Conservation (phyloP, 176 grass and related monocot species). For the Hsuehochloa calcarea region DNA sequence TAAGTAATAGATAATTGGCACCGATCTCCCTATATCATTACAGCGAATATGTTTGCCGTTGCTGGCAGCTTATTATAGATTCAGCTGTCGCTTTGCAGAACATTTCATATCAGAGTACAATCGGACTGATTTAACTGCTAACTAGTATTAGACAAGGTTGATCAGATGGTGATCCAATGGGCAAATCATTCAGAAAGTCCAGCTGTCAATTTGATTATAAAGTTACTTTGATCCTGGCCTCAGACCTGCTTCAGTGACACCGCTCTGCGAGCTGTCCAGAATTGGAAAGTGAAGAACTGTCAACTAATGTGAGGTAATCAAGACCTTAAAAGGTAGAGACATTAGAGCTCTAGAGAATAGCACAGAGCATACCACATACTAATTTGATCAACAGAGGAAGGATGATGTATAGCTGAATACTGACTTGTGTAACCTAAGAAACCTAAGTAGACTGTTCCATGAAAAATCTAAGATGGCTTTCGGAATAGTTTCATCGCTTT, state of each 20-base stretch:
- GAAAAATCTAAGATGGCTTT: neutral
- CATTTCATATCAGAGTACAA: neutral
- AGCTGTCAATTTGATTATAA: neutral
- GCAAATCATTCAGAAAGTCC: neutral
- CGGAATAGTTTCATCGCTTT: neutral
- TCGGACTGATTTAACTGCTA: neutral
- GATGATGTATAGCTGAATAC: neutral
- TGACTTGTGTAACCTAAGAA: neutral
- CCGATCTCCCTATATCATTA: neutral
- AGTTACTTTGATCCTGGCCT: constrained; percentile 36
- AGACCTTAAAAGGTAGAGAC: neutral
- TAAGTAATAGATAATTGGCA: too few relatives aligned
- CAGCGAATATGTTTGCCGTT: neutral
- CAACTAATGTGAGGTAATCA: neutral
- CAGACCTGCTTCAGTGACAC: neutral
- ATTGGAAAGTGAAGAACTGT: neutral
- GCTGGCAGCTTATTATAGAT: neutral
- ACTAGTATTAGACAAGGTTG: neutral
- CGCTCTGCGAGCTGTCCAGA: neutral
- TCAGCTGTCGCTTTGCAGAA: neutral
- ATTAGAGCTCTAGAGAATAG: neutral
- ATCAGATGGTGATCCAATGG: neutral
- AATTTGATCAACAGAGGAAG: neutral
- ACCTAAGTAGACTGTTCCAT: neutral
- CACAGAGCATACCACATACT: neutral